These are phyloP conservation scores for Lotus japonicus DNA, from an alignment of 306 rosid genomes.

Conservation along the genomic window DNA sequence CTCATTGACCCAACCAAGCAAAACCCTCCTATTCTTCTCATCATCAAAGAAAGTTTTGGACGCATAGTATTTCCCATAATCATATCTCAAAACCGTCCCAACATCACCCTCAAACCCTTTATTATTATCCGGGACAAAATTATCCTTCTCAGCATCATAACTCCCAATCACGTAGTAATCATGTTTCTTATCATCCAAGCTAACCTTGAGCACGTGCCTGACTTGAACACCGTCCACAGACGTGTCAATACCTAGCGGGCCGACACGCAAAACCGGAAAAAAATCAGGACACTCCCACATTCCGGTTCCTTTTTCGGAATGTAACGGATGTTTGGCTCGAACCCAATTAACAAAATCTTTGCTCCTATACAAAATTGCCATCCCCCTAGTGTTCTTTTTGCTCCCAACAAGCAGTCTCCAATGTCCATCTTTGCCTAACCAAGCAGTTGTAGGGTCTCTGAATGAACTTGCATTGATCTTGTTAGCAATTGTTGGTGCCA, in stretches of 20 bases:
- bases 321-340: slow-evolving; percentile 49
- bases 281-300: slow-evolving; percentile 99
- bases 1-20: slow-evolving; percentile 83
- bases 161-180: slow-evolving; percentile 65
- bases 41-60: slow-evolving; percentile 76
- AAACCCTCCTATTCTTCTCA: slow-evolving; percentile 46
- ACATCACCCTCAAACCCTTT: slow-evolving; percentile 19
- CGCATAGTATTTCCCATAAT: slow-evolving; percentile 88
- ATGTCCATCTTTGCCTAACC: slow-evolving; percentile 55
- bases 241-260: slow-evolving; percentile 43
- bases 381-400: slow-evolving; percentile 34
- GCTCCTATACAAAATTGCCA: slow-evolving; percentile 56
- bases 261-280: slow-evolving; percentile 38
- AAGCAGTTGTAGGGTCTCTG: slow-evolving; percentile 81
- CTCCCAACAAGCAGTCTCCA: slow-evolving; percentile 64
- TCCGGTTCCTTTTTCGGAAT: slow-evolving; percentile 45
- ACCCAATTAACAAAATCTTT: slow-evolving; percentile 55
- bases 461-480: slow-evolving; percentile 56
- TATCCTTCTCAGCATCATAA: slow-evolving; percentile 39
- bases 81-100: slow-evolving; percentile 48
- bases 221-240: slow-evolving; percentile 16
- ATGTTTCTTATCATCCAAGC: slow-evolving; percentile 55
- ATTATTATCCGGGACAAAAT: slow-evolving; percentile 36
- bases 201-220: slow-evolving; percentile 70
- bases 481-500: slow-evolving; percentile 50